Percentiles rank a stretch among this genome's conserved stretches.
phyloP scores from a whole-genome alignment of 2,329 filamentous ascomycete species.

The Penicillium oxalicum region DNA sequence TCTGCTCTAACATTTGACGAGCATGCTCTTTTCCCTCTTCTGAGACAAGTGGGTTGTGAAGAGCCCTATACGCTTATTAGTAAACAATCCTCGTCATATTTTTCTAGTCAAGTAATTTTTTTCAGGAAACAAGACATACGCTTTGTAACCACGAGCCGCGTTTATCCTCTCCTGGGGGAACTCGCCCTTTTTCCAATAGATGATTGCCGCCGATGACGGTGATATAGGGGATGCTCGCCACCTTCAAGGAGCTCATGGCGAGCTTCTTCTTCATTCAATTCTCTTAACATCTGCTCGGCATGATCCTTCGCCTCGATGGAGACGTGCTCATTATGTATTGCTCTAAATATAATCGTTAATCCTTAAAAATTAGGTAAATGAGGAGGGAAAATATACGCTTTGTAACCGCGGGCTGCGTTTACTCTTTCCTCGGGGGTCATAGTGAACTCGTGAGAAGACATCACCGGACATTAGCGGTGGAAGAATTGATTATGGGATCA shows the following conservation, averaged over 20 bases:
- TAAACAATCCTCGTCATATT: neutral
- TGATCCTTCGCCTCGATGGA: neutral
- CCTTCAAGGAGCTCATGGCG: neutral
- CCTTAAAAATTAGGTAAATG: neutral
- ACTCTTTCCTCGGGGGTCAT: neutral
- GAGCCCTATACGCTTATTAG: neutral
- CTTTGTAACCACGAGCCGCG: constrained; percentile 1
- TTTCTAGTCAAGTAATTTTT: neutral
- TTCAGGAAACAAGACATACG: neutral
- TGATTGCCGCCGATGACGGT: neutral
- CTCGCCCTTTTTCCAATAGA: neutral
- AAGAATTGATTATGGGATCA: neutral
- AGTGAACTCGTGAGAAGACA: neutral
- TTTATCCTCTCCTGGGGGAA: neutral
- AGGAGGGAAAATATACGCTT: neutral
- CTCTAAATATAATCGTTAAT: neutral
- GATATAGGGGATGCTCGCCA: neutral
- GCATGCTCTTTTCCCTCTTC: constrained; percentile 3
- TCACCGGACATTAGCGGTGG: neutral
- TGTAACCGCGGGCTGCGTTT: neutral
- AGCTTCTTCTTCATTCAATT: neutral
- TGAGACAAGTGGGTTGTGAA: constrained; percentile 3
- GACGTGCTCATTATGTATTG: neutral
- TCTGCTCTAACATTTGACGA: neutral
- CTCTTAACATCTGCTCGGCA: neutral